Evolutionary conservation across 2,329 filamentous ascomycete species (phyloP).

Genomic region (Alternaria solani): DNA sequence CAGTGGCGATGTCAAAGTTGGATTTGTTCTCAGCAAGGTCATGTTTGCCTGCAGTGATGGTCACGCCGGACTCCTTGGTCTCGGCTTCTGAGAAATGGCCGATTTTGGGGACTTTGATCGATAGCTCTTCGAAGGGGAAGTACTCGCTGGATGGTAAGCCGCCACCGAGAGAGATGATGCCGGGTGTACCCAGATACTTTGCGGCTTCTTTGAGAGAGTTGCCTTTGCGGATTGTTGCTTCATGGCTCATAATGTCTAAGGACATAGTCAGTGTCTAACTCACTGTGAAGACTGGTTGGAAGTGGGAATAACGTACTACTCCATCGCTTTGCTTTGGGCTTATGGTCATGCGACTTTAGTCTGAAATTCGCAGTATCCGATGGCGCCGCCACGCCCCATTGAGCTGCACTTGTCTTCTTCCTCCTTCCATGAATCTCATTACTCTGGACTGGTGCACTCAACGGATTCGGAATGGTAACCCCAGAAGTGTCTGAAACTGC

Average conservation of each 20-base stretch:
- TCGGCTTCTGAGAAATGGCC: slow-evolving; percentile 76
- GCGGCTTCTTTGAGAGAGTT: slow-evolving; percentile 83
- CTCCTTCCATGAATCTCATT: slow-evolving; percentile 73
- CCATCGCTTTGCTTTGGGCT: slow-evolving; percentile 83
- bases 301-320: slow-evolving; percentile 69
- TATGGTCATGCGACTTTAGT: slow-evolving; percentile 66
- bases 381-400: slow-evolving; percentile 77
- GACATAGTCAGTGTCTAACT: slow-evolving; percentile 5
- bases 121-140: slow-evolving; percentile 87
- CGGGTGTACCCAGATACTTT: slow-evolving; percentile 78
- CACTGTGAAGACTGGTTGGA: background rate
- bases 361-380: slow-evolving; percentile 85
- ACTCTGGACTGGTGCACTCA: slow-evolving; percentile 63
- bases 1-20: slow-evolving; percentile 79
- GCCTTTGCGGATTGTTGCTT: slow-evolving; percentile 64
- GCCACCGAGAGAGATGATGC: slow-evolving; percentile 89
- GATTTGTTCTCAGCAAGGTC: slow-evolving; percentile 73
- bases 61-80: slow-evolving; percentile 66
- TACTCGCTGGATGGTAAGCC: slow-evolving; percentile 88
- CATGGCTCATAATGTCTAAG: slow-evolving; percentile 53
- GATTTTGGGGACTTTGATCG: slow-evolving; percentile 74
- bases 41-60: slow-evolving; percentile 79
- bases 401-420: slow-evolving; percentile 73
- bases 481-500: slow-evolving; percentile 58
- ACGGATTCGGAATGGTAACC: slow-evolving; percentile 57